phyloP scores from a whole-genome alignment of 169 alveolate species.

The Babesia sp. region DNA sequence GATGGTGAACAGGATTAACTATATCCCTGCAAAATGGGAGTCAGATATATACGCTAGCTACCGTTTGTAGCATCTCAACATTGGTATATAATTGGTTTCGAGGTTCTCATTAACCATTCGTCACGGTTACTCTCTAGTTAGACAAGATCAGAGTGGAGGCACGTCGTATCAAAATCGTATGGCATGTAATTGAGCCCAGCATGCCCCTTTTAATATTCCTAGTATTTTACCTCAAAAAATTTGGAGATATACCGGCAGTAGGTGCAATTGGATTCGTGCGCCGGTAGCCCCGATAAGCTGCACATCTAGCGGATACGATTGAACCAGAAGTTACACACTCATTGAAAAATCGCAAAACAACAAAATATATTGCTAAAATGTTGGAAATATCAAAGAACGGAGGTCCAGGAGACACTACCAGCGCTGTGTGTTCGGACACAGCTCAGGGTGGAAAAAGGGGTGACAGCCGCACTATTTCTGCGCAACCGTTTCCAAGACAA shows the following conservation, averaged over 20 bases:
- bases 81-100: too few relatives aligned
- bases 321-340: not conserved
- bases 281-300: constrained; percentile 2
- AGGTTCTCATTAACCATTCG: not conserved
- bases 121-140: not conserved
- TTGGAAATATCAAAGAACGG: not conserved
- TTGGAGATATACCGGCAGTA: not conserved
- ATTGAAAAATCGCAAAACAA: not conserved
- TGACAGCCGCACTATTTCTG: constrained; percentile 5
- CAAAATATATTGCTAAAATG: not conserved
- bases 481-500: not conserved
- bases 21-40: not conserved
- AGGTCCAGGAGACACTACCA: not conserved
- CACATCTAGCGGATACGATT: not conserved
- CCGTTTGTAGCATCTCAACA: not conserved
- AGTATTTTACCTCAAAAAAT: not conserved
- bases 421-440: not conserved
- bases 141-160: not conserved
- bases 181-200: not conserved
- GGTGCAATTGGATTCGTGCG: not conserved
- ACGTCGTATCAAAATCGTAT: not conserved
- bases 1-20: not conserved
- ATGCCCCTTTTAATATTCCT: too few relatives aligned
- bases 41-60: not conserved
- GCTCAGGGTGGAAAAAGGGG: not conserved